A percentile compares a stretch with the other conserved stretches of the same genome.
These are phyloP conservation scores for Pythium brachiatum DNA, from an alignment of 352 stramenopile species.

Conservation along the genomic window DNA sequence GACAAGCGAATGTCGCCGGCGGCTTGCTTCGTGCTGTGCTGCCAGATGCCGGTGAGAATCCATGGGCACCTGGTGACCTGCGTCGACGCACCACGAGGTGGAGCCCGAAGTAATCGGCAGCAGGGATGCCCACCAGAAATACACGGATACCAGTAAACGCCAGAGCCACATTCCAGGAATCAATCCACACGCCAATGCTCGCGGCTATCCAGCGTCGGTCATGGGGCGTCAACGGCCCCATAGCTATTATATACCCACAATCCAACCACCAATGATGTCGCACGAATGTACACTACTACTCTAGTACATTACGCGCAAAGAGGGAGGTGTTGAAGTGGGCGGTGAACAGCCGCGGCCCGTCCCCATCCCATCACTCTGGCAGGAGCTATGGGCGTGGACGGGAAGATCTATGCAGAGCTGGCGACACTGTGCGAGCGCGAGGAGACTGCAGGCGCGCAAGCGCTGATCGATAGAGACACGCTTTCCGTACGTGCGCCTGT, in stretches of 20 bases:
- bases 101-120: not conserved
- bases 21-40: not conserved
- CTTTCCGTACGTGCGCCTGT: not conserved
- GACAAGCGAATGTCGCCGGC: not conserved
- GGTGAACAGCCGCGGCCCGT: not conserved
- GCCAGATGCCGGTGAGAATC: not conserved
- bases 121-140: not conserved
- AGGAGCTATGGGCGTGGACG: not conserved
- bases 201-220: conserved; percentile 7
- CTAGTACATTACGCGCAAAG: no score
- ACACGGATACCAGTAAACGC: not conserved
- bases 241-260: no score
- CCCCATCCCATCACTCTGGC: not conserved
- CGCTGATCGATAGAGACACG: not conserved
- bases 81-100: not conserved
- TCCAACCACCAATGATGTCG: no score
- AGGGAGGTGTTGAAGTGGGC: not conserved
- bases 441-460: not conserved
- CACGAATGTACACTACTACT: no score
- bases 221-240: not conserved
- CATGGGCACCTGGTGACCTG: not conserved
- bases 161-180: conserved; percentile 2
- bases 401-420: conserved; percentile 6
- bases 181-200: not conserved
- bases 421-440: not conserved